Base-by-base conservation (phyloP, 192 early-diverging fungal genomes). In the Coemansia erecta region DNA sequence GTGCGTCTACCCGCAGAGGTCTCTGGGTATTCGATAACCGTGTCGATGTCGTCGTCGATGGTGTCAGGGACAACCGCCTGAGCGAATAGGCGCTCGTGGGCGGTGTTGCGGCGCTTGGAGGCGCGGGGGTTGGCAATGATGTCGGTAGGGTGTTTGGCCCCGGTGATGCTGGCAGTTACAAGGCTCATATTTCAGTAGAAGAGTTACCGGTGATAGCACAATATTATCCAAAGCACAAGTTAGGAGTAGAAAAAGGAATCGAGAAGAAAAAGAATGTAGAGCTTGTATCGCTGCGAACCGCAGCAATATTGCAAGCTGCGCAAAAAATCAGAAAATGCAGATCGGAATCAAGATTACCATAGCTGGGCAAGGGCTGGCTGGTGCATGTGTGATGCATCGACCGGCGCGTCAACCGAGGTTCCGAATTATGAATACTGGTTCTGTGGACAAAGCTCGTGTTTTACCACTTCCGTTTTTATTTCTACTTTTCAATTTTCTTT, bases 11-110 rank as follows among this genome's bases (percentile, higher is more conserved):
- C 83, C 0, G 54, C 23, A 0, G 67, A 23, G 0, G 81, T 78
- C 49, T 65, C 66, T 3, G 87, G 87, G 39, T 77, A 87, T 11
- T 60, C 59, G 28, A 65, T 66, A 35, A 68, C 56, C 3, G 79
- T 81, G 37, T 68, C 63, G 40, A 81, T 58, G 40, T 81, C 79
- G 50, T 81, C 79, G 56, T 81, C 79, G 49, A 81, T 74, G 8
- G 46, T 41, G 18, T 56, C 66, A 1, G 77, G 77, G 19, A 53
- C 63, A 3, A 71, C 62, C 1, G 77, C 72, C 0, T 53, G 45
- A 14, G 56, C 65, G 37, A 59, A 80, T 2, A 71, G 72, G 12
- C 61, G 63, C 26, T 44, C 51, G 51, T 65, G 77, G 11, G 77
- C 61, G 2, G 63, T 58, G 10, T 63, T 74, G 26, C 52, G 63